Conservation (phyloP, 2,329 filamentous ascomycete genomes). For the Neofusicoccum kwambonambiense region DNA sequence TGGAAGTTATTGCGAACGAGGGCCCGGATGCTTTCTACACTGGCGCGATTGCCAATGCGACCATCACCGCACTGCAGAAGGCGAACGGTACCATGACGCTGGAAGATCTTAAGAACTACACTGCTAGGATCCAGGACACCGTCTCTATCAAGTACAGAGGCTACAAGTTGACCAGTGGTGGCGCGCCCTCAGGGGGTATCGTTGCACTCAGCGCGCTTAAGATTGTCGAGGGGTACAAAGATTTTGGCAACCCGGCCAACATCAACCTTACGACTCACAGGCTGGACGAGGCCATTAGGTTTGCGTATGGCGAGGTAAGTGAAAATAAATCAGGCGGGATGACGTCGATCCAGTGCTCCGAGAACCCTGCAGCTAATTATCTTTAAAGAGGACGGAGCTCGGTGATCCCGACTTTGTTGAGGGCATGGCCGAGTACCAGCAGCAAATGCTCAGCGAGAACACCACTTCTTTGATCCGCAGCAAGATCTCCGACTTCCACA, state of each 20-base stretch:
- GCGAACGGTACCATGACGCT: slow-evolving; percentile 83
- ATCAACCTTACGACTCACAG: slow-evolving; percentile 74
- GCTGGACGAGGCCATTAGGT: slow-evolving; percentile 84
- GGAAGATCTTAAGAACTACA: slow-evolving; percentile 73
- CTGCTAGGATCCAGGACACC: slow-evolving; percentile 61
- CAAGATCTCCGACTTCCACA: slow-evolving; percentile 70
- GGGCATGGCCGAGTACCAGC: slow-evolving; percentile 63
- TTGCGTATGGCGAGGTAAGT: slow-evolving; percentile 67
- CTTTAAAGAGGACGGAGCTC: slow-evolving; percentile 60
- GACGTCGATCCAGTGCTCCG: no score
- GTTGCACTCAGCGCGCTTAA: slow-evolving; percentile 77
- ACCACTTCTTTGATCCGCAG: slow-evolving; percentile 60
- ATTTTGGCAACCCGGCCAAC: slow-evolving; percentile 57
- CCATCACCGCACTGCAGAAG: slow-evolving; percentile 65
- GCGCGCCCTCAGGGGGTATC: slow-evolving; percentile 74
- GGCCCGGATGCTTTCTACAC: slow-evolving; percentile 74
- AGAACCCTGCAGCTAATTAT: not conserved
- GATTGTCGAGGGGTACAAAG: slow-evolving; percentile 73
- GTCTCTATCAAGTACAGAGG: slow-evolving; percentile 58
- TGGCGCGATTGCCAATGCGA: slow-evolving; percentile 70
- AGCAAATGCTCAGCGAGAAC: slow-evolving; percentile 61
- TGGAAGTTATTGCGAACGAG: slow-evolving; percentile 71
- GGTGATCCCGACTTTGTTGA: slow-evolving; percentile 78
- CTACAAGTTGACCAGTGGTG: slow-evolving; percentile 66
- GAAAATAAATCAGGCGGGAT: not conserved